Percentiles rank a stretch among this genome's conserved stretches.
Evolutionary conservation across 495 filamentous ascomycete species (phyloP).

Genomic region (Staphylotrichum tortipilum): DNA sequence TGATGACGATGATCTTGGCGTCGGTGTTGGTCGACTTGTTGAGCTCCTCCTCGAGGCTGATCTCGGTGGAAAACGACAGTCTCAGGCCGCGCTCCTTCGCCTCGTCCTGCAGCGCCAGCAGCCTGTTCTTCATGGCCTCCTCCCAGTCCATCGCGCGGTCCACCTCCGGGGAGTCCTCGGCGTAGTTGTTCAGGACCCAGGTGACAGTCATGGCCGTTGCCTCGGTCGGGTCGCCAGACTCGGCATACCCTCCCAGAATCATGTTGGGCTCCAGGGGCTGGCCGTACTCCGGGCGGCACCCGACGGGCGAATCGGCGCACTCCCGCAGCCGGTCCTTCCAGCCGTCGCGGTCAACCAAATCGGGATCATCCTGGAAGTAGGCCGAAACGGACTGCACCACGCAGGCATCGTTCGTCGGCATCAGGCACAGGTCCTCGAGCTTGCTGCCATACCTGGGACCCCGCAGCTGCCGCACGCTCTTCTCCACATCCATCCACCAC

Average conservation of each 20-base stretch:
- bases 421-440: constrained; percentile 84
- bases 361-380: constrained; percentile 66
- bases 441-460: constrained; percentile 53
- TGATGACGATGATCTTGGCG: constrained; percentile 92
- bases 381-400: constrained; percentile 84
- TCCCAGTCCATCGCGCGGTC: constrained; percentile 83
- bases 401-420: constrained; percentile 80
- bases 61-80: constrained; percentile 88
- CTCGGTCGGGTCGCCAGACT: constrained; percentile 58
- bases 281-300: constrained; percentile 77
- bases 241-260: constrained; percentile 72
- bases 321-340: constrained; percentile 63
- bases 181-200: constrained; percentile 91
- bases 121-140: constrained; percentile 56
- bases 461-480: constrained; percentile 57
- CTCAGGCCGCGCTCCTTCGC: constrained; percentile 69
- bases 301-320: constrained; percentile 68
- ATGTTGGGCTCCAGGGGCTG: constrained; percentile 79
- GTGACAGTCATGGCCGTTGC: constrained; percentile 76
- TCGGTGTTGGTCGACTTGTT: constrained; percentile 98
- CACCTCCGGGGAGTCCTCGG: constrained; percentile 60
- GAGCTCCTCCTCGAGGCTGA: constrained; percentile 82
- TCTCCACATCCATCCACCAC: constrained; percentile 95
- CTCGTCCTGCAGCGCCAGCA: constrained; percentile 69
- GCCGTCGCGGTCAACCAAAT: constrained; percentile 45